Evolutionary conservation across 1,284 basidiomycete genomes (phyloP).

Genomic region (Volvariella volvacea): DNA sequence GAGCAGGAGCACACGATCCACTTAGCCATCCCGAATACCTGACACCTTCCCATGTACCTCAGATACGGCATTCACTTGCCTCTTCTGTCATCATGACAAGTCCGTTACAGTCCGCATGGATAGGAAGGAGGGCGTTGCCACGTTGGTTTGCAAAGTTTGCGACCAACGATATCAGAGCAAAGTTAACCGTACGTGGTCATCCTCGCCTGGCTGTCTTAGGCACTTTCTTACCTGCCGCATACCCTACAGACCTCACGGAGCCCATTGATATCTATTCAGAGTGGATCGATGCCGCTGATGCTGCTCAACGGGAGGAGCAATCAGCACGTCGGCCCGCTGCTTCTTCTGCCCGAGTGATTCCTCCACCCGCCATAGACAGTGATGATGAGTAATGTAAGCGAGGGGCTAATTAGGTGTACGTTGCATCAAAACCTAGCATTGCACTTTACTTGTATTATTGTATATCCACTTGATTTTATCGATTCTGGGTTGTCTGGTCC

Average conservation of each 20-base stretch:
- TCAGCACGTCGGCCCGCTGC: constrained; percentile 42
- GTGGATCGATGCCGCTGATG: constrained; percentile 89
- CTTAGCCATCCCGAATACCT: constrained; percentile 4
- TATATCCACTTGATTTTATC: constrained; percentile 1
- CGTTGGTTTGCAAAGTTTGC: constrained; percentile 73
- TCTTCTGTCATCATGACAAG: constrained; percentile 91
- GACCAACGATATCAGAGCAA: constrained; percentile 80
- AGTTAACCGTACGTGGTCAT: constrained; percentile 64
- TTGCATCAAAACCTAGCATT: neutral
- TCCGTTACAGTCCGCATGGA: constrained; percentile 84
- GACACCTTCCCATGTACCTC: constrained; percentile 8
- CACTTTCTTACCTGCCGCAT: neutral
- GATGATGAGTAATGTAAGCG: constrained; percentile 29
- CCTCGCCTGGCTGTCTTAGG: constrained; percentile 5
- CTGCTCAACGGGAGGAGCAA: constrained; percentile 60
- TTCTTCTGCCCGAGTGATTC: constrained; percentile 49
- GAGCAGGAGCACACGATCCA: constrained; percentile 14
- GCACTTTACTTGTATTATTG: neutral
- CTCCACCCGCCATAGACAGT: constrained; percentile 33
- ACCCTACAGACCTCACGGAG: constrained; percentile 68
- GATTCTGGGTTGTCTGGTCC: too few relatives aligned
- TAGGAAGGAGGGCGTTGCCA: constrained; percentile 74
- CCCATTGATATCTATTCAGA: constrained; percentile 88
- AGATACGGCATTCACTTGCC: constrained; percentile 77
- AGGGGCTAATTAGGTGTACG: neutral